Evolutionary conservation across 2,329 filamentous ascomycete species (phyloP).

Genomic region (Salinomyces thailandicus): DNA sequence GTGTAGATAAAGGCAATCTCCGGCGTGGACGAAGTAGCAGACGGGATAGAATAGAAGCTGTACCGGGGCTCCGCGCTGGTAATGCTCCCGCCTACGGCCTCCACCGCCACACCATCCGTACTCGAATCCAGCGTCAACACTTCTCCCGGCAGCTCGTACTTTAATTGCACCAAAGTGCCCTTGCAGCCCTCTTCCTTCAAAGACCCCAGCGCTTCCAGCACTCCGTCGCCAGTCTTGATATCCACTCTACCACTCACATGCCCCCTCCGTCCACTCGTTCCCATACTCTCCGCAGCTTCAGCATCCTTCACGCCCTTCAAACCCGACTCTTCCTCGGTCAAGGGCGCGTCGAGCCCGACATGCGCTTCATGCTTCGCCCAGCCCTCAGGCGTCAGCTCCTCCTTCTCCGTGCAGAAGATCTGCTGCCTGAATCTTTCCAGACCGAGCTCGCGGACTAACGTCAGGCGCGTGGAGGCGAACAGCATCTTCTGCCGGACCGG

Average conservation of each 20-base stretch:
- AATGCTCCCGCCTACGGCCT: constrained; percentile 50
- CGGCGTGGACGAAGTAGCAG: constrained; percentile 41
- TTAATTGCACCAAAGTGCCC: constrained; percentile 50
- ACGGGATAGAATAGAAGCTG: constrained; percentile 61
- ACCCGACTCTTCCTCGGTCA: constrained; percentile 68
- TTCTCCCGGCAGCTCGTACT: constrained; percentile 62
- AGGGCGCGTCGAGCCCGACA: constrained; percentile 48
- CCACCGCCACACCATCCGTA: constrained; percentile 43
- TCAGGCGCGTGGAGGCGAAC: constrained; percentile 66
- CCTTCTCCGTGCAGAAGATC: constrained; percentile 58
- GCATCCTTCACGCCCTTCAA: constrained; percentile 63
- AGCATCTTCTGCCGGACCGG: constrained; percentile 80
- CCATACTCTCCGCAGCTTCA: constrained; percentile 64
- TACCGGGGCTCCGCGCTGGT: constrained; percentile 62
- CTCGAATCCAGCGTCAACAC: constrained; percentile 55
- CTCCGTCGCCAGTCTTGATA: constrained; percentile 50
- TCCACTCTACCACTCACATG: constrained; percentile 38
- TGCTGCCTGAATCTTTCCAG: constrained; percentile 68
- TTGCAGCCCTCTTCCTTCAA: constrained; percentile 44
- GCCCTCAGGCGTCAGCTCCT: constrained; percentile 58
- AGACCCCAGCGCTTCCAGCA: constrained; percentile 52
- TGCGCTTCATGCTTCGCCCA: constrained; percentile 66
- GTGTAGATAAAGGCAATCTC: constrained; percentile 72
- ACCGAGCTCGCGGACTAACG: constrained; percentile 65
- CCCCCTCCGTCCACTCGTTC: constrained; percentile 49